Percentiles rank a stretch among this genome's conserved stretches.
phyloP scores from a whole-genome alignment of 108 stramenopile genomes.

The Nitzschia inconspicua region DNA sequence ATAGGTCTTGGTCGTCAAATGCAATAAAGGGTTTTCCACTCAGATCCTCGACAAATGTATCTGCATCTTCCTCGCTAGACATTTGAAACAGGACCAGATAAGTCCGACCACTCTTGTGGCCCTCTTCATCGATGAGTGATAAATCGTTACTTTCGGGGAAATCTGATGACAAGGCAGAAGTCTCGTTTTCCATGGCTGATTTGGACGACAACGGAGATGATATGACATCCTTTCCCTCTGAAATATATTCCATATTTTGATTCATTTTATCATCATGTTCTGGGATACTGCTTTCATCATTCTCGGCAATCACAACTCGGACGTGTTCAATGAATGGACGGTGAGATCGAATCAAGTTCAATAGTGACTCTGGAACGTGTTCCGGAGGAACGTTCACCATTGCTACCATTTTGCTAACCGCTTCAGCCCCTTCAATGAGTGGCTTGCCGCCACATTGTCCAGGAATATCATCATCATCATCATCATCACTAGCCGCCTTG shows the following conservation, averaged over 20 bases:
- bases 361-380: slow-evolving; percentile 80
- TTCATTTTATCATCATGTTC: slow-evolving; percentile 23
- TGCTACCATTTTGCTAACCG: slow-evolving; percentile 47
- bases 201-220: too few species aligned
- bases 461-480: not conserved
- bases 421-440: slow-evolving; percentile 8
- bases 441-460: not conserved
- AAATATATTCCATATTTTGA: not conserved
- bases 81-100: slow-evolving; percentile 66
- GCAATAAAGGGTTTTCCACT: slow-evolving; percentile 65
- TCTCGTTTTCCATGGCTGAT: slow-evolving; percentile 9
- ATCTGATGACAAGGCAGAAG: slow-evolving; percentile 4
- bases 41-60: slow-evolving; percentile 57
- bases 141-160: too few species aligned
- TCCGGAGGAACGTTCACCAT: slow-evolving; percentile 79
- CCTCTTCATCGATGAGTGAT: not conserved
- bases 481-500: slow-evolving; percentile 7
- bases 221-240: slow-evolving; percentile 19
- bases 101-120: slow-evolving; percentile 3
- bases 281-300: slow-evolving; percentile 1
- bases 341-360: slow-evolving; percentile 67
- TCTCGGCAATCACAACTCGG: slow-evolving; percentile 61
- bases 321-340: slow-evolving; percentile 70
- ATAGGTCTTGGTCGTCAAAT: slow-evolving; percentile 60
- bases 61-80: slow-evolving; percentile 45